phyloP scores from a whole-genome alignment of 768 basidiomycete genomes.

The Lentinula guzmanii region DNA sequence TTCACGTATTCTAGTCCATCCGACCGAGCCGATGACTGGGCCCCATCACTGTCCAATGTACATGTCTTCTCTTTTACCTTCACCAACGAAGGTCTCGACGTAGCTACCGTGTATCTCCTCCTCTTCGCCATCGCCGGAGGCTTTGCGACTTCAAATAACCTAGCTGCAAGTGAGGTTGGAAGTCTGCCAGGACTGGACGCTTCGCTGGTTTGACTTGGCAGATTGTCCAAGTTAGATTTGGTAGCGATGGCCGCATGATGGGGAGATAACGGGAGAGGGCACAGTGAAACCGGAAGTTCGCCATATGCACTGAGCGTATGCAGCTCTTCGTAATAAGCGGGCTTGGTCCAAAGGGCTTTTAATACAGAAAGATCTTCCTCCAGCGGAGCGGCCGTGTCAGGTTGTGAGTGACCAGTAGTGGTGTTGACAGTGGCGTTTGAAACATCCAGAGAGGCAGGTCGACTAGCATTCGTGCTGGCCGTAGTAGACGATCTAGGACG shows the following conservation, averaged over 20 bases:
- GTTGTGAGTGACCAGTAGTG: neutral
- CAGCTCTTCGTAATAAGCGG: neutral
- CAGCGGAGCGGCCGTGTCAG: neutral
- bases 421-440: neutral
- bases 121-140: slow-evolving; percentile 1
- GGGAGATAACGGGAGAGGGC: neutral
- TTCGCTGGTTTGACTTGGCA: neutral
- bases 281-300: neutral
- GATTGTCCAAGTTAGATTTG: neutral
- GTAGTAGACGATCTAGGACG: slow-evolving; percentile 1
- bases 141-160: slow-evolving; percentile 2
- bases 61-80: neutral
- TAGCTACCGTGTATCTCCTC: neutral
- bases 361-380: neutral
- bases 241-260: neutral
- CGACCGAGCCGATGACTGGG: neutral
- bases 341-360: neutral
- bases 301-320: neutral
- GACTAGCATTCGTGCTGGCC: neutral
- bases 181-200: neutral
- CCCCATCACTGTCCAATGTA: neutral
- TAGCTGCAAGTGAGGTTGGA: neutral
- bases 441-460: neutral
- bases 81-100: neutral
- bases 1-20: neutral